phyloP scores from a whole-genome alignment of 2,329 filamentous ascomycete species.

The Endoconidiophora laricicola region DNA sequence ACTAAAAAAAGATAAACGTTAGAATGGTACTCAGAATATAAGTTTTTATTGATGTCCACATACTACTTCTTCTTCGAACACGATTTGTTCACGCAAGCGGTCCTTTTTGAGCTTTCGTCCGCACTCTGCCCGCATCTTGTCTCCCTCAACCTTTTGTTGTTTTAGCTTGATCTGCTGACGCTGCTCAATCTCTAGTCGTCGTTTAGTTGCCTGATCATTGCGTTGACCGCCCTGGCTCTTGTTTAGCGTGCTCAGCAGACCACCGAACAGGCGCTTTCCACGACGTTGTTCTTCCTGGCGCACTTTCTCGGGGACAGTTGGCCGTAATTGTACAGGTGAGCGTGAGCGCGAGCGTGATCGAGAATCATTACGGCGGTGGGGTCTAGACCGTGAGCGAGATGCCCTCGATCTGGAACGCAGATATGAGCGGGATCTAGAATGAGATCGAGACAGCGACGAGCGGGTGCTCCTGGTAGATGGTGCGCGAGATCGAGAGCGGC shows the following conservation, averaged over 20 bases:
- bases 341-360: not conserved
- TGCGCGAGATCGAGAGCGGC: not conserved
- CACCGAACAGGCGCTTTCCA: slow-evolving; percentile 72
- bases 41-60: slow-evolving; percentile 20
- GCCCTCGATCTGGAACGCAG: not conserved
- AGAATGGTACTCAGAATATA: not conserved
- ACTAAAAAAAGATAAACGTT: slow-evolving; percentile 30
- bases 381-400: not conserved
- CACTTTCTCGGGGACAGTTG: not conserved
- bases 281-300: slow-evolving; percentile 63
- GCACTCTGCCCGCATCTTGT: slow-evolving; percentile 48
- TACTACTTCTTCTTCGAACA: slow-evolving; percentile 63
- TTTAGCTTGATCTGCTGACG: slow-evolving; percentile 62
- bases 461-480: not conserved
- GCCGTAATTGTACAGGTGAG: not conserved
- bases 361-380: not conserved
- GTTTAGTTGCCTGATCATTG: slow-evolving; percentile 24
- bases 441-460: not conserved
- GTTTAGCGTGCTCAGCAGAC: slow-evolving; percentile 59
- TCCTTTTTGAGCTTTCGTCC: slow-evolving; percentile 42
- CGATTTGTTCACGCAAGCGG: slow-evolving; percentile 52
- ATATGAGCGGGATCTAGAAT: not conserved
- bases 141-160: slow-evolving; percentile 54
- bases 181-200: slow-evolving; percentile 65
- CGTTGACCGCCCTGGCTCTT: slow-evolving; percentile 25